A percentile compares a stretch with the other conserved stretches of the same genome.
phyloP scores from a whole-genome alignment of 179 eudicot species.

The Actinidia arguta region DNA sequence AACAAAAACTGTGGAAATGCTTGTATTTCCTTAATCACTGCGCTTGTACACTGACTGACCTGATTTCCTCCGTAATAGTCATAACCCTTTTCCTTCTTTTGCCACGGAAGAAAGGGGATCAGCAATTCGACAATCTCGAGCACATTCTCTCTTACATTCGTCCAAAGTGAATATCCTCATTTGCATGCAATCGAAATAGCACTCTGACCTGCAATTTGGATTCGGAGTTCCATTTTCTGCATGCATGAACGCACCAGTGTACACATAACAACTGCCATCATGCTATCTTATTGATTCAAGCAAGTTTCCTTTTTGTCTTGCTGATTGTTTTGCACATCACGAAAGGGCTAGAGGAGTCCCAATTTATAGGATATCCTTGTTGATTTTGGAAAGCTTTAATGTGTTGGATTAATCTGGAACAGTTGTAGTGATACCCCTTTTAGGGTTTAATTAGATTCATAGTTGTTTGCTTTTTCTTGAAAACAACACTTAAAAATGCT shows the following conservation, averaged over 20 bases:
- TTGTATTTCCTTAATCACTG: no score
- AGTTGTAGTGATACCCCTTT: no score
- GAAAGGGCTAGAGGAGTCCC: background rate
- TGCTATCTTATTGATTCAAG: background rate
- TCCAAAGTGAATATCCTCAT: slow-evolving; percentile 6
- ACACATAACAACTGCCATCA: background rate
- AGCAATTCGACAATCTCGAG: background rate
- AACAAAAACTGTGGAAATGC: no score
- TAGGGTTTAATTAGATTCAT: background rate
- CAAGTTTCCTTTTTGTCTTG: background rate
- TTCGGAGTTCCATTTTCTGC: background rate
- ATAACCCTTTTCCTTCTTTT: slow-evolving; percentile 35
- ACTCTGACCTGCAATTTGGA: background rate
- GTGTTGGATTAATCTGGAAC: no score
- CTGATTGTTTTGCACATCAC: background rate
- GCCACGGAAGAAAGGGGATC: slow-evolving; percentile 21
- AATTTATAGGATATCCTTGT: background rate
- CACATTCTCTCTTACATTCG: slow-evolving; percentile 17
- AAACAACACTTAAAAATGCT: no score
- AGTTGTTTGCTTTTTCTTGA: no score
- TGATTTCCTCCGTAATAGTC: background rate
- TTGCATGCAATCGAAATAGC: slow-evolving; percentile 20
- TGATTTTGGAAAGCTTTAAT: background rate
- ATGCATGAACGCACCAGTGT: background rate
- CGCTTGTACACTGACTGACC: background rate